A percentile compares a stretch with the other conserved stretches of the same genome.
phyloP scores from a whole-genome alignment of 1,139 yeast genomes.

The Candida pseudoviswanathii region DNA sequence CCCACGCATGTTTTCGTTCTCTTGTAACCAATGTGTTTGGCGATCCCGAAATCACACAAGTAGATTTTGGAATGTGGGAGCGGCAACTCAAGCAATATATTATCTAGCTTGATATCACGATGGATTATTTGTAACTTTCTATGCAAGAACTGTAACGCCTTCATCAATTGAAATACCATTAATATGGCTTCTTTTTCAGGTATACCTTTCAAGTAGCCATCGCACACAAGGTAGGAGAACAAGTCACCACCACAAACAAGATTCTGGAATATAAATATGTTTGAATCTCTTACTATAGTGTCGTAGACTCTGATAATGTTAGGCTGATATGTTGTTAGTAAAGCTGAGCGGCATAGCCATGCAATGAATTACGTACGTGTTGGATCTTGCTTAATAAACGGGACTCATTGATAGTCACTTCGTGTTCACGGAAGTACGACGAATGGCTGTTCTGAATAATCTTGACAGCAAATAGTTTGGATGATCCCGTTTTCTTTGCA shows the following conservation, averaged over 20 bases:
- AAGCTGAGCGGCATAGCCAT: not conserved
- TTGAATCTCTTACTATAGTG: constrained; percentile 34
- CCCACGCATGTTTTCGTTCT: constrained; percentile 63
- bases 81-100: constrained; percentile 55
- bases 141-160: constrained; percentile 58
- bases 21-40: constrained; percentile 34
- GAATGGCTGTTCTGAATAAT: constrained; percentile 32
- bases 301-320: constrained; percentile 48
- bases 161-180: constrained; percentile 56
- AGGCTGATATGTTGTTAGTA: constrained; percentile 30
- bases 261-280: constrained; percentile 53
- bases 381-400: constrained; percentile 34
- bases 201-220: constrained; percentile 38
- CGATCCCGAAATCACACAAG: constrained; percentile 70
- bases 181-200: constrained; percentile 57
- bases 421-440: constrained; percentile 24
- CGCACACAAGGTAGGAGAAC: constrained; percentile 57
- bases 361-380: constrained; percentile 37
- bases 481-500: constrained; percentile 22
- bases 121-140: constrained; percentile 21
- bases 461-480: constrained; percentile 51
- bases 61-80: constrained; percentile 52
- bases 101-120: constrained; percentile 48
- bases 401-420: constrained; percentile 31
- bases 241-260: constrained; percentile 65